phyloP scores from a whole-genome alignment of 108 stramenopile genomes.

The Aurantiochytrium sp. region DNA sequence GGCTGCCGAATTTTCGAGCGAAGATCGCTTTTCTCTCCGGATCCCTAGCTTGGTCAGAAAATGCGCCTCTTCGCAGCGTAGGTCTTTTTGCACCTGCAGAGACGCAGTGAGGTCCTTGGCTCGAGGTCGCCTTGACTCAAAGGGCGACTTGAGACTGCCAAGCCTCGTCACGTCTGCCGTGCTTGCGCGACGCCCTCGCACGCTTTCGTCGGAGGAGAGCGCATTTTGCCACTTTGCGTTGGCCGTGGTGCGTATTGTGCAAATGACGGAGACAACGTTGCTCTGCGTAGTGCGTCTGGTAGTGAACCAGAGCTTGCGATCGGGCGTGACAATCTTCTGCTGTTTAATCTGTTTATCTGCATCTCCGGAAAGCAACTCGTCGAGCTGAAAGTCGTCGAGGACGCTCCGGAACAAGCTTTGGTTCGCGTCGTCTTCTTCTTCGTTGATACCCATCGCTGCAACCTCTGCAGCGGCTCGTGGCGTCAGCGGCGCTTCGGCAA shows the following conservation, averaged over 20 bases:
- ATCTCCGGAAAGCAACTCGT: neutral
- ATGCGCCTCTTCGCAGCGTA: neutral
- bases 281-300: neutral
- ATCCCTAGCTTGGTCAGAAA: neutral
- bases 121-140: neutral
- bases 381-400: neutral
- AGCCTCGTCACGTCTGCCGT: neutral
- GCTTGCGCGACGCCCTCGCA: neutral
- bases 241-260: neutral
- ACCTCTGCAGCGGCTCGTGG: neutral
- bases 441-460: neutral
- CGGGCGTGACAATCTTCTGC: neutral
- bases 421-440: neutral
- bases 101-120: neutral
- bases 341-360: neutral
- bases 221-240: constrained; percentile 5
- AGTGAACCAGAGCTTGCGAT: neutral
- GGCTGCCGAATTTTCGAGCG: neutral
- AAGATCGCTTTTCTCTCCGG: neutral
- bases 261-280: neutral
- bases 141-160: neutral
- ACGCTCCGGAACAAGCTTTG: neutral
- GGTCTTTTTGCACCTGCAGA: neutral
- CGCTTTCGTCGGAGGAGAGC: neutral
- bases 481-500: neutral